Percentiles rank a stretch among this genome's conserved stretches.
Evolutionary conservation across 1,139 yeast species (phyloP).

Genomic region (Ogataea hybrid): DNA sequence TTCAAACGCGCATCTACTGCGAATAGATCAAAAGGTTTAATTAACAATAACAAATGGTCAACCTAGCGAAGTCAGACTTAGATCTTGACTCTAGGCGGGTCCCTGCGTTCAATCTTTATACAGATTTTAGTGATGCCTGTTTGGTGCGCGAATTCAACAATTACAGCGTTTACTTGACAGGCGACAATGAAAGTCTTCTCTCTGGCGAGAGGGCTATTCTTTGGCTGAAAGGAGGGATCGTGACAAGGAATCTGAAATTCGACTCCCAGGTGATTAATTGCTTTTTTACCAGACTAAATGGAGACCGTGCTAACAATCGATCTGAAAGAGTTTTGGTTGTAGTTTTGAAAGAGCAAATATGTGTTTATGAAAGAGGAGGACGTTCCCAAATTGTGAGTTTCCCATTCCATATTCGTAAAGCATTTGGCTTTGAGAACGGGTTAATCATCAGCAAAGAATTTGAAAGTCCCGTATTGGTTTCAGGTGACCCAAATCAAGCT

Average conservation of each 20-base stretch:
- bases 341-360: slow-evolving; percentile 48
- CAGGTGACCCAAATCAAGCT: slow-evolving; percentile 3
- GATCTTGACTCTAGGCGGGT: slow-evolving; percentile 17
- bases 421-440: slow-evolving; percentile 63
- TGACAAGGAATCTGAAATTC: slow-evolving; percentile 49
- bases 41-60: slow-evolving; percentile 2
- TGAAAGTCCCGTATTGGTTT: slow-evolving; percentile 15
- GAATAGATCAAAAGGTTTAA: slow-evolving; percentile 1
- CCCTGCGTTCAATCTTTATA: slow-evolving; percentile 17
- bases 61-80: slow-evolving; percentile 10
- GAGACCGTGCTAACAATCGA: slow-evolving; percentile 8
- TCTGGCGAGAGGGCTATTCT: slow-evolving; percentile 34
- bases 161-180: slow-evolving; percentile 21
- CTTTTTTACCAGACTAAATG: slow-evolving; percentile 28
- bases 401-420: slow-evolving; percentile 58
- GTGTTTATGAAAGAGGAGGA: slow-evolving; percentile 60
- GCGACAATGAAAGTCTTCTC: slow-evolving; percentile 30
- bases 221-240: slow-evolving; percentile 48
- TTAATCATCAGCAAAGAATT: slow-evolving; percentile 33
- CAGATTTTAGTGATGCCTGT: slow-evolving; percentile 17
- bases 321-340: slow-evolving; percentile 42
- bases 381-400: slow-evolving; percentile 55
- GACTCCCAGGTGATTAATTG: slow-evolving; percentile 41
- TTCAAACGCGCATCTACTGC: slow-evolving; percentile 4
- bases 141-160: slow-evolving; percentile 7